These are phyloP conservation scores for Takakia lepidozioides DNA, from an alignment of 225 moss, liverwort and hornwort genomes.

Conservation along the genomic window DNA sequence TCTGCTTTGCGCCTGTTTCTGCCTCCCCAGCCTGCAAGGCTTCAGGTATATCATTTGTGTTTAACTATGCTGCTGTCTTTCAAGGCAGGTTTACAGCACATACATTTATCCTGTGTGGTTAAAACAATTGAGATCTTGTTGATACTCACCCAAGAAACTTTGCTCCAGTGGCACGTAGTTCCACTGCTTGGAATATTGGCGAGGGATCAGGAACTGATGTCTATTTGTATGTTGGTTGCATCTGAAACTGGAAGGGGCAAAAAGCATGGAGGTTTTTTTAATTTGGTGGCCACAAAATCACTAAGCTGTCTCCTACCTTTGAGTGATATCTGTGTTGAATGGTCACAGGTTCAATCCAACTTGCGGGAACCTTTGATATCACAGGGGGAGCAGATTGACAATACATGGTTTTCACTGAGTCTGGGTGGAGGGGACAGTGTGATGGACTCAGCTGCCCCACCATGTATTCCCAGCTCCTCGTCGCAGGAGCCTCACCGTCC, in stretches of 20 bases:
- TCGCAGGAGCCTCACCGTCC: constrained; percentile 42
- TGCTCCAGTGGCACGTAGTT: neutral
- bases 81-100: no score
- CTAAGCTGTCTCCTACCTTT: no score
- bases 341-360: constrained; percentile 56
- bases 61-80: no score
- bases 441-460: constrained; percentile 29
- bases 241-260: neutral
- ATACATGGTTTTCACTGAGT: constrained; percentile 88
- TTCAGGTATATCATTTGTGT: no score
- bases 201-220: neutral
- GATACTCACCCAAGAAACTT: no score
- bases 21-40: constrained; percentile 83
- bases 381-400: constrained; percentile 61
- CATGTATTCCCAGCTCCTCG: constrained; percentile 25
- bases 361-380: constrained; percentile 52
- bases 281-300: no score
- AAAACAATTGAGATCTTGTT: no score
- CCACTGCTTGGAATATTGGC: neutral
- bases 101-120: no score
- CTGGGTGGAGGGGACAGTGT: constrained; percentile 59
- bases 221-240: neutral
- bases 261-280: neutral
- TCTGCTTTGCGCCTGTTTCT: constrained; percentile 68
- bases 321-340: no score